These are phyloP conservation scores for Diaporthe eres DNA, from an alignment of 2,329 filamentous ascomycete species.

Conservation along the genomic window DNA sequence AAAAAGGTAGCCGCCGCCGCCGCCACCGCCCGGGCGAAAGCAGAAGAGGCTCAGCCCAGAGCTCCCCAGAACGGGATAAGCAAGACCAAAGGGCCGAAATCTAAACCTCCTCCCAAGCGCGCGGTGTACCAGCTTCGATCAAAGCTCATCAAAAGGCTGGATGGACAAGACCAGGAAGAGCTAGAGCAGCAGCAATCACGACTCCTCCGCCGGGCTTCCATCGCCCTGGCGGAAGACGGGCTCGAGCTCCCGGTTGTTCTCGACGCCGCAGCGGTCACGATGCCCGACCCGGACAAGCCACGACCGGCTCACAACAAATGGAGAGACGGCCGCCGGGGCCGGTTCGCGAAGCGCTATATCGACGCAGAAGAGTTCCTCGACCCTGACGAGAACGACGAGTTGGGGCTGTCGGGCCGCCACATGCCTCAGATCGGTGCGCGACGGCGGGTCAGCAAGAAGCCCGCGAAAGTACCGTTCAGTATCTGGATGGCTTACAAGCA, in stretches of 20 bases:
- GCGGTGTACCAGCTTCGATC: neutral
- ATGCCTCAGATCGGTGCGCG: slow-evolving; percentile 2
- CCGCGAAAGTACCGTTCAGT: neutral
- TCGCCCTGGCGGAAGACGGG: slow-evolving; percentile 1
- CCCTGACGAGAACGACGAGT: neutral
- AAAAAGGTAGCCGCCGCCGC: neutral
- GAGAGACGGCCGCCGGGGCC: neutral
- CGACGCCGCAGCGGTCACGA: neutral
- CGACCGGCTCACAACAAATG: too few species aligned
- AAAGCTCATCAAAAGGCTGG: neutral
- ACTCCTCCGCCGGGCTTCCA: slow-evolving; percentile 10
- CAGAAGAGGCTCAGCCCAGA: neutral
- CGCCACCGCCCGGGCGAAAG: neutral
- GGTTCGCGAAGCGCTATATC: neutral
- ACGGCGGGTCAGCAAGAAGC: slow-evolving; percentile 5
- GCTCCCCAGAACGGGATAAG: neutral
- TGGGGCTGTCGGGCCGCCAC: neutral
- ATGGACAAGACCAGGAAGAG: neutral
- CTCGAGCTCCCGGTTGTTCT: slow-evolving; percentile 14
- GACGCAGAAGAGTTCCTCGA: slow-evolving; percentile 1
- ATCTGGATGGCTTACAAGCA: slow-evolving; percentile 19
- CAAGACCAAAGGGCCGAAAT: neutral
- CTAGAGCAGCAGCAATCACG: neutral
- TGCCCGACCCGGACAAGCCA: neutral
- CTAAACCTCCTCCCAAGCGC: neutral